Conservation (phyloP, 1,284 basidiomycete species). For the Sporisorium reilianum region DNA sequence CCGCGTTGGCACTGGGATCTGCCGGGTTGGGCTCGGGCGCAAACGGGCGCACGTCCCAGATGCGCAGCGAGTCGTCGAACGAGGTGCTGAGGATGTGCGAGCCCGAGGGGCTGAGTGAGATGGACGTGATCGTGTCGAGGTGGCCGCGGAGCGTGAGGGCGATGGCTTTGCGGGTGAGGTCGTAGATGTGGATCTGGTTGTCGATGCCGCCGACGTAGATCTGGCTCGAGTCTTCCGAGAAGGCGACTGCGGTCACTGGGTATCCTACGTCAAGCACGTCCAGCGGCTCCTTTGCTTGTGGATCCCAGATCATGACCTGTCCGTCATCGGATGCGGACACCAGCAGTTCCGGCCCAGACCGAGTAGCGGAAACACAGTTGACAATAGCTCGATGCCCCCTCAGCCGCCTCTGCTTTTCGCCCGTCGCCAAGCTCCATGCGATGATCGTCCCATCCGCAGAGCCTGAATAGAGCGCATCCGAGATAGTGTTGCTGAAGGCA, state of each 20-base stretch:
- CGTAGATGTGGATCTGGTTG: conserved; percentile 68
- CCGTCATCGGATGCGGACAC: conserved; percentile 67
- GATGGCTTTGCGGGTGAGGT: conserved; percentile 56
- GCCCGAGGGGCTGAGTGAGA: conserved; percentile 63
- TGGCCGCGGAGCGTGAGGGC: conserved; percentile 59
- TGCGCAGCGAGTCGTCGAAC: conserved; percentile 64
- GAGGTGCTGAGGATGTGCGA: conserved; percentile 62
- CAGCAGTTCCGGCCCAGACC: conserved; percentile 52
- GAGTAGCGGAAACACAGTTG: conserved; percentile 62
- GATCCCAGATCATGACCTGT: conserved; percentile 65
- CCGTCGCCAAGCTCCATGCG: conserved; percentile 57
- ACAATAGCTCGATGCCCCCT: conserved; percentile 65
- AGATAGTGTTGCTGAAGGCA: conserved; percentile 49
- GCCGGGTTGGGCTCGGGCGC: conserved; percentile 59
- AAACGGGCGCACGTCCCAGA: conserved; percentile 70
- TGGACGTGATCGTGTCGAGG: conserved; percentile 60
- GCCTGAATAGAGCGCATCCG: conserved; percentile 56
- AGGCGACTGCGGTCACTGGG: conserved; percentile 67
- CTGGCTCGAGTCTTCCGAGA: conserved; percentile 65
- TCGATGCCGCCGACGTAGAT: conserved; percentile 68
- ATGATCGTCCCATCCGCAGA: conserved; percentile 68
- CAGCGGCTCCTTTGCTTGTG: conserved; percentile 53
- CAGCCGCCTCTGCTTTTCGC: conserved; percentile 61
- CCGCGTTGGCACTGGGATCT: conserved; percentile 24
- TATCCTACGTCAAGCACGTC: conserved; percentile 65